These are phyloP conservation scores for Mallotus japonicus DNA, from an alignment of 441 rosid species.

Conservation along the genomic window DNA sequence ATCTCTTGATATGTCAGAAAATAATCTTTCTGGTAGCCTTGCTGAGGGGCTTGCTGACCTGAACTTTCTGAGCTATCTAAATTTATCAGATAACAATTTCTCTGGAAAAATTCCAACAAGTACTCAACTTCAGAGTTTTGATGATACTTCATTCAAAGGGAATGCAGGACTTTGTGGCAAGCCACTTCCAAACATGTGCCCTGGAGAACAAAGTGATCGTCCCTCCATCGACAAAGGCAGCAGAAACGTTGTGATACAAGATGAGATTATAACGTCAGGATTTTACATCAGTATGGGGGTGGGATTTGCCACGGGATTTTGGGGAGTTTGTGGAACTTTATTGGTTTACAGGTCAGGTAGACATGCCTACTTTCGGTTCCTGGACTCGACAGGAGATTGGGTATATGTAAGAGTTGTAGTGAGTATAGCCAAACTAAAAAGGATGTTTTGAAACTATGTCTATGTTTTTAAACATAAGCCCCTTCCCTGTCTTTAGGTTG, in stretches of 20 bases:
- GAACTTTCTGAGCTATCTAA: background rate
- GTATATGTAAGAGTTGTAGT: background rate
- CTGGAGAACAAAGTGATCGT: constrained; percentile 1
- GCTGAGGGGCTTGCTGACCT: background rate
- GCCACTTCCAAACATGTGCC: constrained; percentile 14
- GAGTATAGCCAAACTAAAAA: background rate
- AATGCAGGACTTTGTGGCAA: constrained; percentile 23
- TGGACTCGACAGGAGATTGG: background rate
- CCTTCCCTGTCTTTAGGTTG: too few relatives aligned
- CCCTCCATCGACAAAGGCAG: background rate
- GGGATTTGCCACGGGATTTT: constrained; percentile 18
- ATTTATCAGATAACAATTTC: constrained; percentile 17
- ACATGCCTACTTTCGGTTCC: constrained; percentile 17
- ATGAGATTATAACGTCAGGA: background rate
- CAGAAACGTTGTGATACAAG: background rate
- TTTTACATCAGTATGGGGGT: constrained; percentile 6
- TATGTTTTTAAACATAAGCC: too few relatives aligned
- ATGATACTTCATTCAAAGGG: background rate
- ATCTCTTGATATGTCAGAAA: constrained; percentile 15
- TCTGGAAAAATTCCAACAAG: constrained; percentile 13
- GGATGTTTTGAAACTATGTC: too few relatives aligned
- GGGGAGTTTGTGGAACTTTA: background rate
- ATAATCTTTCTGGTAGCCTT: constrained; percentile 3
- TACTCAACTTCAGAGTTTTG: constrained; percentile 13
- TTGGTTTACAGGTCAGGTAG: constrained; percentile 10